A percentile compares a stretch with the other conserved stretches of the same genome.
Conservation (phyloP, 1,139 yeast genomes). For the Saccharomyces pastorianus region DNA sequence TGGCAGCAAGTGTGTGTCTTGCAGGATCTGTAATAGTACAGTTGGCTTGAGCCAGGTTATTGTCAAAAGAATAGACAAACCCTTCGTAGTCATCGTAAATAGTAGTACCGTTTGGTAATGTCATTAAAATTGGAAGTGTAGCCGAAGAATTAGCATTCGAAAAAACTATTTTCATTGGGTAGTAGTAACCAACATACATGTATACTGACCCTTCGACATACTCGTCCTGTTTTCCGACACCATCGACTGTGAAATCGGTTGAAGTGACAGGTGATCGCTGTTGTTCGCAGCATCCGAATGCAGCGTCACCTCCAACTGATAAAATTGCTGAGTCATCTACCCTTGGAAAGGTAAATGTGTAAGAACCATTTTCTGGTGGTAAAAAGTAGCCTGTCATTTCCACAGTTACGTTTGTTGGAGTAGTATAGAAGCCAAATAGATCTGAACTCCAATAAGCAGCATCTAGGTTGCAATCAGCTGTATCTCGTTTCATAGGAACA, state of each 20-base stretch:
- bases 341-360: constrained; percentile 20
- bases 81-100: neutral
- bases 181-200: constrained; percentile 18
- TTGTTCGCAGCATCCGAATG: constrained; percentile 28
- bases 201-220: neutral
- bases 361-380: constrained; percentile 21
- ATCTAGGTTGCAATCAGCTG: neutral
- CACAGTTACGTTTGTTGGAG: constrained; percentile 13
- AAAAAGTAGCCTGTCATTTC: constrained; percentile 26
- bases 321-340: constrained; percentile 24
- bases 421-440: constrained; percentile 1
- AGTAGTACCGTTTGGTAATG: neutral
- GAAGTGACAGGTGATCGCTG: neutral
- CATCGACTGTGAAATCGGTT: constrained; percentile 7
- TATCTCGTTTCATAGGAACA: neutral
- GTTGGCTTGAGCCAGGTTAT: neutral
- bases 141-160: neutral
- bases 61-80: neutral
- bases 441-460: neutral
- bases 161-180: constrained; percentile 27
- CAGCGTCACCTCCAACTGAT: constrained; percentile 24
- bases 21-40: neutral
- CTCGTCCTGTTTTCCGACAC: constrained; percentile 1
- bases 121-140: neutral
- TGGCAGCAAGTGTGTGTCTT: neutral